These are phyloP conservation scores for Botryotinia globosa DNA, from an alignment of 2,329 filamentous ascomycete species.

Conservation along the genomic window DNA sequence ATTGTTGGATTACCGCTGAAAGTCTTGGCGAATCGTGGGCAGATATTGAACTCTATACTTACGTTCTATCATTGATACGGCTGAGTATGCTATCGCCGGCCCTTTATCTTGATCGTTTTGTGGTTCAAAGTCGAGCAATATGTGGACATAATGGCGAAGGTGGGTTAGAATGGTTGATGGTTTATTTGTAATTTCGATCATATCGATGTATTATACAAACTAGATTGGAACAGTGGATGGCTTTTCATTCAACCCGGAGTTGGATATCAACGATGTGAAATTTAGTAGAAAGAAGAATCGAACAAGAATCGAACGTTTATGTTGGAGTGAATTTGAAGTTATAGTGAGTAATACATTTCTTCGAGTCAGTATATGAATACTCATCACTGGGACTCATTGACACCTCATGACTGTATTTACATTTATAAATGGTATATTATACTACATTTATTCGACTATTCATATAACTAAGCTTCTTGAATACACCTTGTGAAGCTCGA, in stretches of 20 bases:
- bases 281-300: not conserved
- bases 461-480: not conserved
- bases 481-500: not conserved
- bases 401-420: not conserved
- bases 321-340: not conserved
- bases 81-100: not conserved
- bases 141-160: not conserved
- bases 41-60: not conserved
- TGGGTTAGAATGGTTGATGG: not conserved
- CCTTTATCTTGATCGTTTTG: not conserved
- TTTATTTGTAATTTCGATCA: not conserved
- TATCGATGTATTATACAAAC: not conserved
- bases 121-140: not conserved
- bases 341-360: not conserved
- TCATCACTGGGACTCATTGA: not conserved
- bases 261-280: not conserved
- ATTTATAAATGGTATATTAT: not conserved
- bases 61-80: not conserved
- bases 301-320: not conserved
- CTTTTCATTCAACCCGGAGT: not conserved
- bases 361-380: not conserved
- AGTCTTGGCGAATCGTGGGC: not conserved
- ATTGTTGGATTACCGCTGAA: not conserved
- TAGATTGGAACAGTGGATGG: not conserved
- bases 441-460: not conserved